phyloP scores from a whole-genome alignment of 1,139 yeast genomes.

The Waltiozyma sp. region DNA sequence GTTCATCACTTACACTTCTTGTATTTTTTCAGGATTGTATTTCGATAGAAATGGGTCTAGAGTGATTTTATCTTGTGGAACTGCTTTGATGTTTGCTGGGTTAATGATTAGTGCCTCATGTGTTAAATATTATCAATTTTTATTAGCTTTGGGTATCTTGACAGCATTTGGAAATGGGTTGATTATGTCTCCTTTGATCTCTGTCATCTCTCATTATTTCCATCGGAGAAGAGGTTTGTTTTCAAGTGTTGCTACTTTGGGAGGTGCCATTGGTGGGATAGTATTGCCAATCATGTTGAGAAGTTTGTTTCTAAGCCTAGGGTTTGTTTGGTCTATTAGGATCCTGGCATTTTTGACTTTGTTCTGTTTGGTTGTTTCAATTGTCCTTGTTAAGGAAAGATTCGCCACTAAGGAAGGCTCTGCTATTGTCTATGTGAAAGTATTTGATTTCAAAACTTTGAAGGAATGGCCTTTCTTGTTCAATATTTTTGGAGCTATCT shows the following conservation, averaged over 20 bases:
- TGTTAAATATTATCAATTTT: slow-evolving; percentile 43
- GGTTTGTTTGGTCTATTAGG: slow-evolving; percentile 51
- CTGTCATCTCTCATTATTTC: slow-evolving; percentile 57
- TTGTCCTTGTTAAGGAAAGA: slow-evolving; percentile 12
- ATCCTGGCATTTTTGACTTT: slow-evolving; percentile 35
- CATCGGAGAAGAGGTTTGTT: slow-evolving; percentile 49
- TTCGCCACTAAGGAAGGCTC: slow-evolving; percentile 7
- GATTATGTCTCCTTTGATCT: slow-evolving; percentile 37
- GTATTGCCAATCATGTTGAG: slow-evolving; percentile 52
- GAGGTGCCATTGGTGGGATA: slow-evolving; percentile 64
- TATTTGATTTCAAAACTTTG: slow-evolving; percentile 19
- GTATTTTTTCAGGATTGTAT: slow-evolving; percentile 48
- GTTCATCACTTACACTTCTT: slow-evolving; percentile 44
- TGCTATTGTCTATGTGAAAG: slow-evolving; percentile 9
- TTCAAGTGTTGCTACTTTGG: slow-evolving; percentile 48
- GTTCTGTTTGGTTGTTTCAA: slow-evolving; percentile 22
- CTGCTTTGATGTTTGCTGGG: slow-evolving; percentile 34
- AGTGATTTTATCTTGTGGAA: slow-evolving; percentile 24
- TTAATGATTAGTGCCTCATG: slow-evolving; percentile 46
- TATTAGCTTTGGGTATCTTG: slow-evolving; percentile 43
- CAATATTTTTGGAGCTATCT: slow-evolving; percentile 17
- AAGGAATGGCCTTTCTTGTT: slow-evolving; percentile 16
- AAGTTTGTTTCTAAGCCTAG: slow-evolving; percentile 35
- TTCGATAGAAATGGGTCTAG: slow-evolving; percentile 54
- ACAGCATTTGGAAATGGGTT: slow-evolving; percentile 52